These are phyloP conservation scores for Malus hybrid DNA, from an alignment of 331 rosid genomes.

Conservation along the genomic window DNA sequence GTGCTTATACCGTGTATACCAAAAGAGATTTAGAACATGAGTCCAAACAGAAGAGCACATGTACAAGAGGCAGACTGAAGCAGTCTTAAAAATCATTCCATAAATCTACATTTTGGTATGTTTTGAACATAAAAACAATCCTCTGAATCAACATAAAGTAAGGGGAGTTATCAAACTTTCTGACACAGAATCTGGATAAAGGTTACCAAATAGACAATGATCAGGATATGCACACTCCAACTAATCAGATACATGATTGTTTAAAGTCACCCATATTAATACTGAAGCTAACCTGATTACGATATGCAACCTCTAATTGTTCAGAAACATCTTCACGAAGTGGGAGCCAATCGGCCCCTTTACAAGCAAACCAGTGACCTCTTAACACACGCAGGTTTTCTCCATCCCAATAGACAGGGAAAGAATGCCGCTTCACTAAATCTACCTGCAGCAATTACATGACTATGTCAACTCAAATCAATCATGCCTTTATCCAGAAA, in stretches of 20 bases:
- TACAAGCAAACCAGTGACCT: conserved; percentile 98
- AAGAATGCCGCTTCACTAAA: conserved; percentile 64
- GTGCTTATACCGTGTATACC: neutral
- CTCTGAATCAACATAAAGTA: neutral
- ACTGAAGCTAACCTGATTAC: conserved; percentile 48
- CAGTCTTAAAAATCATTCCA: neutral
- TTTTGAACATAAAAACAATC: neutral
- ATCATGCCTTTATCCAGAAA: neutral
- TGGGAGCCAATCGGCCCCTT: conserved; percentile 98
- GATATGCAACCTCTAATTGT: conserved; percentile 83
- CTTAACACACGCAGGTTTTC: conserved; percentile 93
- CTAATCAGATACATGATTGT: too few species aligned
- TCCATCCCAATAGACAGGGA: conserved; percentile 98
- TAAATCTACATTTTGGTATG: neutral
- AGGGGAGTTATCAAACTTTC: neutral
- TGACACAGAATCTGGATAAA: neutral
- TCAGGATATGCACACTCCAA: neutral
- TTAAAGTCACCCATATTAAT: neutral
- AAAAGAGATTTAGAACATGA: neutral
- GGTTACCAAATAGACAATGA: neutral
- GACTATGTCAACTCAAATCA: neutral
- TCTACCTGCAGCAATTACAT: conserved; percentile 57
- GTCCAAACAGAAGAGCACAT: neutral
- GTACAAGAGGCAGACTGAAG: neutral
- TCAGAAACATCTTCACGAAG: conserved; percentile 92